Evolutionary conservation across 805 yeast genomes (phyloP).

Genomic region (Komagataella ulmi): DNA sequence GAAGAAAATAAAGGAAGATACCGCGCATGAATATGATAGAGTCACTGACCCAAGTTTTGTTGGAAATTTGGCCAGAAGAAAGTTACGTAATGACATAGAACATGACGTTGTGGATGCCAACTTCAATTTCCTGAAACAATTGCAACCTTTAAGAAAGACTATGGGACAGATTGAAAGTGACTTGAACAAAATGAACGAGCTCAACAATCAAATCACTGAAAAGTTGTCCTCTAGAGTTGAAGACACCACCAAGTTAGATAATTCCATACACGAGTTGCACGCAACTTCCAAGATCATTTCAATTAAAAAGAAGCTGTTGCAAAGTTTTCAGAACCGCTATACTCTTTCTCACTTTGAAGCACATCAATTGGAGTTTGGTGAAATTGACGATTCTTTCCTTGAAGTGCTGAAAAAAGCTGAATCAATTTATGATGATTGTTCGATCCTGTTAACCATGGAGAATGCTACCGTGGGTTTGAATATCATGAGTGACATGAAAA

Average conservation of each 20-base stretch:
- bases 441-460: conserved; percentile 55
- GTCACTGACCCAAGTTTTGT: conserved; percentile 32
- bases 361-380: conserved; percentile 35
- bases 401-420: conserved; percentile 46
- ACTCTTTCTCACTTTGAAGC: conserved; percentile 64
- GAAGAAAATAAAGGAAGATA: conserved; percentile 12
- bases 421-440: conserved; percentile 51
- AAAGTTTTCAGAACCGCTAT: conserved; percentile 44
- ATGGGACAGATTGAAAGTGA: conserved; percentile 18
- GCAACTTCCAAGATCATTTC: conserved; percentile 1
- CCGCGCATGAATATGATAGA: conserved; percentile 12
- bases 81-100: conserved; percentile 47
- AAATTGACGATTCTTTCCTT: conserved; percentile 38
- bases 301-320: conserved; percentile 38
- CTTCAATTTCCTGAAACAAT: conserved; percentile 29
- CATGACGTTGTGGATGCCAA: conserved; percentile 45
- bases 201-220: conserved; percentile 19
- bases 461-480: conserved; percentile 53
- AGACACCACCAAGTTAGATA: not conserved
- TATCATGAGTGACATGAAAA: conserved; percentile 45
- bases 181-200: conserved; percentile 12
- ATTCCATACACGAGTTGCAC: not conserved
- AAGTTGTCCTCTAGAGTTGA: conserved; percentile 6
- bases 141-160: conserved; percentile 28
- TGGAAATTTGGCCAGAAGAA: conserved; percentile 50